Evolutionary conservation across 2,329 filamentous ascomycete genomes (phyloP), one percentile per base, ranked within the genome.

Genomic region (Fusarium phyllophilum): DNA sequence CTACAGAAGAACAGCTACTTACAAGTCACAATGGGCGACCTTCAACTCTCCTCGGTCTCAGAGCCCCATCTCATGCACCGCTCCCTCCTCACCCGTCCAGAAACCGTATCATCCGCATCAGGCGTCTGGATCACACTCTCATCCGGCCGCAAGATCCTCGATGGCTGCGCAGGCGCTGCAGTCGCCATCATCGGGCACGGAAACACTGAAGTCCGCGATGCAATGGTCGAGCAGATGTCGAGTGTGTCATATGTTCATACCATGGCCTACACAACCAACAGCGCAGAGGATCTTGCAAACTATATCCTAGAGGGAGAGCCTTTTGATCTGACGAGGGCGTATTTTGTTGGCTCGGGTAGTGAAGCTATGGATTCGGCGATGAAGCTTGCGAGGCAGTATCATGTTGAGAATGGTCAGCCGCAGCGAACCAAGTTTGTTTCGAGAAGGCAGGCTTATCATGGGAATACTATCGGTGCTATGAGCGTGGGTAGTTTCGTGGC

Each of bases 81-180:
- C n/a, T 82, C 81, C 5, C 77, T 83, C 12, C 54, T 77, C 24
- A 49, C 74, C 2, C 63, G 72, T 0, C 82, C 82, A 0, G 72
- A 74, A 11, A 60, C 69, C 55, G 87, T 88, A 9, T 78, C 84
- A 15, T 85, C 83, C 0, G 89, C 85, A 3, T 77, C 79, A 0
- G 85, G 85, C 0, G 76, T 81, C 11, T 80, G 83, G 31, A 75
- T 85, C 7, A 75, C 75, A 3, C 79, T 84, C 9, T 68, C 79
- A 14, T 78, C 81, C 38, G 84, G 78, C 22, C 72, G 70, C 20
- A 65, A 51, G 2, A 76, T 96, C 48, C 87, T 95, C 20, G 94
- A 96, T 79, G 91, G 90, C 3, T 93, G 91, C 26, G 89, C 91
- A 34, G 94, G 94, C 26, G 92, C 93, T 7, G 92, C 91, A 38